These are phyloP conservation scores for Helianthus tuberosus DNA, from an alignment of 129 eudicot genomes.

Conservation along the genomic window DNA sequence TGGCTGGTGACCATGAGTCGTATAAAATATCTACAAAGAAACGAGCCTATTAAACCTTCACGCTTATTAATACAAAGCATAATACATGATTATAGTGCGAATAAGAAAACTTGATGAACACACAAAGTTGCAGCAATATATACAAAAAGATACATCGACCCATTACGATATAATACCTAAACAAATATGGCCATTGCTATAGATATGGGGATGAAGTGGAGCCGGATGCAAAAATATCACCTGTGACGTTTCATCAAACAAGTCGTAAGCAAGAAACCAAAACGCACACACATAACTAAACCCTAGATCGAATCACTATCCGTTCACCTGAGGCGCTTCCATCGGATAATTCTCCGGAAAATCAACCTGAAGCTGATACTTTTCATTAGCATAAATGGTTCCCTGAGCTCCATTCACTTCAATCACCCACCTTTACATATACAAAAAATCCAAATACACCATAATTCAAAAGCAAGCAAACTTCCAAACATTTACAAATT, in stretches of 20 bases:
- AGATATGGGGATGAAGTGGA: constrained; percentile 93
- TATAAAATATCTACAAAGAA: constrained; percentile 70
- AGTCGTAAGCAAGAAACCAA: constrained; percentile 1
- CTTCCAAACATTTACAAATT: not conserved
- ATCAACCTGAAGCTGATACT: constrained; percentile 84
- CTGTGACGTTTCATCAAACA: constrained; percentile 43
- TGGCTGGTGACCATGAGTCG: constrained; percentile 98
- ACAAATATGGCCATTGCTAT: constrained; percentile 97
- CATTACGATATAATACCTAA: constrained; percentile 54
- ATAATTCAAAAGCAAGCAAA: constrained; percentile 32
- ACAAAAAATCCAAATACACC: constrained; percentile 26
- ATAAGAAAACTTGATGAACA: not conserved
- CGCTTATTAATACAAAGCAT: not conserved
- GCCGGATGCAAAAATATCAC: constrained; percentile 91
- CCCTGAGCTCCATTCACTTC: constrained; percentile 89
- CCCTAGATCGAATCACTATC: not conserved
- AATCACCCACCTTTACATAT: constrained; percentile 70
- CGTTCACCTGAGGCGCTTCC: constrained; percentile 96
- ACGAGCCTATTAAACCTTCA: constrained; percentile 8
- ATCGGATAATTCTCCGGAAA: constrained; percentile 95
- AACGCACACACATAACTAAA: not conserved
- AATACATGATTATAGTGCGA: not conserved
- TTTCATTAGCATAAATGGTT: constrained; percentile 74
- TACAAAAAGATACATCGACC: not conserved
- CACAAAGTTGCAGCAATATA: not conserved